A percentile compares a stretch with the other conserved stretches of the same genome.
Evolutionary conservation across 805 yeast species (phyloP).

Genomic region (Candida alai): DNA sequence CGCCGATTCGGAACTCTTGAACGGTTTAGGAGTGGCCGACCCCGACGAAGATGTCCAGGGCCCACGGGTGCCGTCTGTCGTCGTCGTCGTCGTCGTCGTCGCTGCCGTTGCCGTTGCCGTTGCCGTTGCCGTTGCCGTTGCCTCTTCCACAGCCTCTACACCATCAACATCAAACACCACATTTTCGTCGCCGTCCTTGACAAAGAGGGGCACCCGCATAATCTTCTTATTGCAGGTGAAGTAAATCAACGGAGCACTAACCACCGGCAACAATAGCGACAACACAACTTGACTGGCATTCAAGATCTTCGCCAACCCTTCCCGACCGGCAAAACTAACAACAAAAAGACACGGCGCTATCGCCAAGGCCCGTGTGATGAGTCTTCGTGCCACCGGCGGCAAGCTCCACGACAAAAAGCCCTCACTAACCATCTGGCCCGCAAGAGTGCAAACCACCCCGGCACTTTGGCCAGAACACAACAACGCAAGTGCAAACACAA

Average conservation of each 20-base stretch:
- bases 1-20: constrained; percentile 35
- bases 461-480: constrained; percentile 93
- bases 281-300: constrained; percentile 83
- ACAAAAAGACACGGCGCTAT: constrained; percentile 80
- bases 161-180: constrained; percentile 14
- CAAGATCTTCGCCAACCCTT: constrained; percentile 70
- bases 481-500: constrained; percentile 84
- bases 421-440: constrained; percentile 92
- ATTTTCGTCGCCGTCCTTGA: constrained; percentile 28
- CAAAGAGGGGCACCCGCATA: constrained; percentile 53
- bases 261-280: constrained; percentile 77
- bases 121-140: constrained; percentile 3
- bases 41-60: too few species aligned
- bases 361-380: constrained; percentile 79
- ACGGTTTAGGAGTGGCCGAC: constrained; percentile 15
- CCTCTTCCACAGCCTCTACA: neutral
- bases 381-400: constrained; percentile 76
- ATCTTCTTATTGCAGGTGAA: constrained; percentile 68
- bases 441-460: constrained; percentile 88
- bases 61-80: neutral
- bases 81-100: constrained; percentile 2
- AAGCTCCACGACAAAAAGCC: constrained; percentile 81
- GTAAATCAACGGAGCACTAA: constrained; percentile 81
- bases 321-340: constrained; percentile 70
- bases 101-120: too few species aligned